These are phyloP conservation scores for Epichloe amarillans DNA, from an alignment of 2,329 filamentous ascomycete genomes.

Conservation along the genomic window DNA sequence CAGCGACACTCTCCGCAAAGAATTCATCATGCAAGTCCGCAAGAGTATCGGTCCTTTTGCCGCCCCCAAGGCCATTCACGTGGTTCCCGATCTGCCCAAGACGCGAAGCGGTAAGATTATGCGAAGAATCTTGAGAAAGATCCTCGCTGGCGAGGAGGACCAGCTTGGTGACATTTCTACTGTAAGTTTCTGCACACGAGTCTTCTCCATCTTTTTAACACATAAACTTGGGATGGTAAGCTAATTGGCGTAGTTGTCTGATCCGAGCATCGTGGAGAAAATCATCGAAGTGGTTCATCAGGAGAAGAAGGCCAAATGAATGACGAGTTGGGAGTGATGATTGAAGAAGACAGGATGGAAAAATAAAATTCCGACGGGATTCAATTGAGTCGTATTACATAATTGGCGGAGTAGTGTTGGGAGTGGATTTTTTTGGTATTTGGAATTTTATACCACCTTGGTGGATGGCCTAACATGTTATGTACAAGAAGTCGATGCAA, in stretches of 20 bases:
- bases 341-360: background rate
- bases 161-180: slow-evolving; percentile 88
- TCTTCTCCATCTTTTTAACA: background rate
- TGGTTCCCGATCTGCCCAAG: slow-evolving; percentile 91
- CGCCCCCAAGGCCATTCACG: slow-evolving; percentile 82
- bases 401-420: background rate
- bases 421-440: too few species aligned
- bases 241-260: slow-evolving; percentile 52
- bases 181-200: slow-evolving; percentile 36
- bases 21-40: slow-evolving; percentile 85
- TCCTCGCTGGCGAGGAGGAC: slow-evolving; percentile 91
- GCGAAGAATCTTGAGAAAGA: slow-evolving; percentile 93
- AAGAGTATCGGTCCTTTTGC: slow-evolving; percentile 97
- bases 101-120: slow-evolving; percentile 98
- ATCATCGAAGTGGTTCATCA: slow-evolving; percentile 75
- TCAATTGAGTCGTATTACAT: background rate
- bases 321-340: background rate
- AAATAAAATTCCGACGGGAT: background rate
- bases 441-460: too few species aligned
- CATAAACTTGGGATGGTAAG: too few species aligned
- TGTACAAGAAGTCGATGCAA: too few species aligned
- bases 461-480: too few species aligned
- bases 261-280: slow-evolving; percentile 77
- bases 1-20: slow-evolving; percentile 75
- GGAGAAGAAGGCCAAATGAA: slow-evolving; percentile 28